Evolutionary conservation across 2,329 filamentous ascomycete genomes (phyloP), one percentile per base, ranked within the genome.

Genomic region (Endocalyx cinctus): DNA sequence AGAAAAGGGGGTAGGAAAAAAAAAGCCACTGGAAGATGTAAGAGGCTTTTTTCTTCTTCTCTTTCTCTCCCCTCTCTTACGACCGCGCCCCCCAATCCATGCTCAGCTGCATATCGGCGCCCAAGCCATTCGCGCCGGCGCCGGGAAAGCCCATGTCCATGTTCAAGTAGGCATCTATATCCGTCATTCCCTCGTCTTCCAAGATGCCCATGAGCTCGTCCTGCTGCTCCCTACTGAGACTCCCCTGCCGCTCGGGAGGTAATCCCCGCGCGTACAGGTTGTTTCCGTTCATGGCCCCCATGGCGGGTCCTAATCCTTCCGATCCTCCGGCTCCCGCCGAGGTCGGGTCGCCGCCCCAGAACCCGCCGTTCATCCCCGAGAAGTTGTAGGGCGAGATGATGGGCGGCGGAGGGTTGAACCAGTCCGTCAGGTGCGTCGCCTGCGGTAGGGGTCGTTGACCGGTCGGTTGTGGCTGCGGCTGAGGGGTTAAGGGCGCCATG

Each of bases 171-270:
- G 68, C 67, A 43, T 81, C 71, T 46, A 82, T 80, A 31, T 81
- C 77, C 17, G 64, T 66, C 53, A 80, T 63, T 1, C 78, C 79
- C 44, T 82, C 75, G 46, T 67, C 84, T 57, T 92, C 84, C 20
- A 94, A 70, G 30, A 80, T 79, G 35, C 81, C 78, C 83, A 94
- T 87, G 23, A 94, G 66, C 63, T 94, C 85, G 42, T 82, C 63
- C 59, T 92, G 87, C 59, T 94, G 86, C 51, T 87, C 77, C 43
- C 88, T 82, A 38, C 80, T 89, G 19, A 94, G 66, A 38, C 72
- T 84, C 44, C 79, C 87, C 49, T 77, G 78, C 38, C 70, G 74
- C 53, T 74, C 73, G 17, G 63, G 58, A 4, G 58, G 52, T n/a
- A 58, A 30, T 17, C 46, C 45, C 25, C 46, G 31, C 7, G 57